Percentiles rank a stretch among this genome's conserved stretches.
Conservation (phyloP, 2,329 filamentous ascomycete genomes). For the Phoma herbarum region DNA sequence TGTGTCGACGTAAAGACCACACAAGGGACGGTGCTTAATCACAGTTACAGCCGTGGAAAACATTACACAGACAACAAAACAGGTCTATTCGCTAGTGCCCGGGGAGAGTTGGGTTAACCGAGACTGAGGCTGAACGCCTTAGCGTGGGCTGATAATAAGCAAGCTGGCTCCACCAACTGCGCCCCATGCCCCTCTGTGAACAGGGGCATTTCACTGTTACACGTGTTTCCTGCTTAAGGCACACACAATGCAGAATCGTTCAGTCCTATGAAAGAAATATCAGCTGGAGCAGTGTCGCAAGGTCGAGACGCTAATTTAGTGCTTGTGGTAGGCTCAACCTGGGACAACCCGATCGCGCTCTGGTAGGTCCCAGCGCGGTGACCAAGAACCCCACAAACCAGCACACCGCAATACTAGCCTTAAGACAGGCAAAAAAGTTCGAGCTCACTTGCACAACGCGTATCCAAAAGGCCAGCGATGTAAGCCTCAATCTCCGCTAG, state of each 20-base stretch:
- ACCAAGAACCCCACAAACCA: background rate
- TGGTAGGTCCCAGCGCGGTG: background rate
- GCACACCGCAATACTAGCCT: slow-evolving; percentile 5
- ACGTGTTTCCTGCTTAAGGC: background rate
- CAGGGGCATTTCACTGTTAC: slow-evolving; percentile 1
- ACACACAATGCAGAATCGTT: background rate
- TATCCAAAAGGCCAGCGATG: background rate
- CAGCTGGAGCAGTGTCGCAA: background rate
- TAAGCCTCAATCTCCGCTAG: slow-evolving; percentile 8
- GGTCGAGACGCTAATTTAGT: background rate
- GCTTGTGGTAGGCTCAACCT: background rate
- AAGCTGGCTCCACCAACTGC: slow-evolving; percentile 12
- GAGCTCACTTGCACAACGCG: background rate
- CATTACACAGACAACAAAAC: slow-evolving; percentile 8
- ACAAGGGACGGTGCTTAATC: slow-evolving; percentile 2
- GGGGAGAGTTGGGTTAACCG: slow-evolving; percentile 2
- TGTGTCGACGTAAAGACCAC: background rate
- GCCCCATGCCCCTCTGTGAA: slow-evolving; percentile 4
- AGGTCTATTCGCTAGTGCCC: slow-evolving; percentile 16
- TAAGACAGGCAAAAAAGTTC: too few species aligned
- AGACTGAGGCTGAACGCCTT: slow-evolving; percentile 20
- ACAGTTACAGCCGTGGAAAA: slow-evolving; percentile 9
- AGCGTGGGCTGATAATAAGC: slow-evolving; percentile 11
- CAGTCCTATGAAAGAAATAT: background rate
- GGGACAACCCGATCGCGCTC: background rate